phyloP scores from a whole-genome alignment of 2,329 filamentous ascomycete genomes.

The Penicillium sp. region DNA sequence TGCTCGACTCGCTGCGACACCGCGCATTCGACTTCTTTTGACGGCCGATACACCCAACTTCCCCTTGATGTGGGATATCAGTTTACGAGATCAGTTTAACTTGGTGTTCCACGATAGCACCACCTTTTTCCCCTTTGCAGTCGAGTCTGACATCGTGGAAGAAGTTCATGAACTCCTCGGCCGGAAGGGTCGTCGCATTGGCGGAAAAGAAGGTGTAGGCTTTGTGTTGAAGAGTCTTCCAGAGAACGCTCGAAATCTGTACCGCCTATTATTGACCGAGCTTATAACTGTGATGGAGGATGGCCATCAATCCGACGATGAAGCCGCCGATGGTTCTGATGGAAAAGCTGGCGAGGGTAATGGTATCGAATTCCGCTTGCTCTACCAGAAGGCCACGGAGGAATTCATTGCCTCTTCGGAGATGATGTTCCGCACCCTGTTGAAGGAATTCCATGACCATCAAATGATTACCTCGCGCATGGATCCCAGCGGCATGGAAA shows the following conservation, averaged over 20 bases:
- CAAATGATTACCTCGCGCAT: conserved; percentile 93
- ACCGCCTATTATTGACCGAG: conserved; percentile 82
- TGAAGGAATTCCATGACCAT: conserved; percentile 98
- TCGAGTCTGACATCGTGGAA: conserved; percentile 83
- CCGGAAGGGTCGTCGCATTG: conserved; percentile 75
- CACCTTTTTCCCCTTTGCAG: conserved; percentile 75
- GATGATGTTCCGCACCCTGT: conserved; percentile 88
- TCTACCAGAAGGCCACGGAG: conserved; percentile 95
- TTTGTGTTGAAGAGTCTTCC: conserved; percentile 90
- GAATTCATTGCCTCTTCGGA: conserved; percentile 97
- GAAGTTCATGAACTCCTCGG: conserved; percentile 87
- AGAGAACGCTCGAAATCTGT: conserved; percentile 87
- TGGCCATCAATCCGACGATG: conserved; percentile 55
- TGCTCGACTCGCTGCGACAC: conserved; percentile 74
- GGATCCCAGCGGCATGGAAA: conserved; percentile 81
- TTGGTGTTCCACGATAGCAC: conserved; percentile 94
- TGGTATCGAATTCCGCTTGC: conserved; percentile 83
- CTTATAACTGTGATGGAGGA: conserved; percentile 72
- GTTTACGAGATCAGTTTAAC: conserved; percentile 78
- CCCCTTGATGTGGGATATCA: conserved; percentile 84
- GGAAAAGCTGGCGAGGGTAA: conserved; percentile 45
- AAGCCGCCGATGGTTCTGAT: conserved; percentile 44
- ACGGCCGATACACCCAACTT: conserved; percentile 90
- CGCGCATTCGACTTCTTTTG: conserved; percentile 72
- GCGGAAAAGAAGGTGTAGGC: conserved; percentile 86